A percentile compares a stretch with the other conserved stretches of the same genome.
Conservation (phyloP, 2,329 filamentous ascomycete genomes). For the Venturia nashicola region DNA sequence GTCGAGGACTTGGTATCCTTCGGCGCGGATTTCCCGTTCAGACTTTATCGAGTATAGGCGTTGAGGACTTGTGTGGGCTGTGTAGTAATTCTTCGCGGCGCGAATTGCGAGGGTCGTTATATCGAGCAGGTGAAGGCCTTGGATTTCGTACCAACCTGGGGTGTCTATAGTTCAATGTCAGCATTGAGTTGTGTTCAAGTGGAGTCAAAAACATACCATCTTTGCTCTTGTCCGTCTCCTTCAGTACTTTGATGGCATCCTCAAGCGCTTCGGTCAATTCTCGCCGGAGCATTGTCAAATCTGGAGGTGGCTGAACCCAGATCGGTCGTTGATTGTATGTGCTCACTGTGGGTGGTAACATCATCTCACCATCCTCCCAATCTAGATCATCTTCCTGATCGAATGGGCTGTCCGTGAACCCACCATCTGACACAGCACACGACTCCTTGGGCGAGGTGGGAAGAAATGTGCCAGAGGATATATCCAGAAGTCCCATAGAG, state of each 20-base stretch:
- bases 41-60: slow-evolving; percentile 76
- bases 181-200: not conserved
- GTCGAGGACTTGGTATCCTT: slow-evolving; percentile 78
- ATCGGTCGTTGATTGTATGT: slow-evolving; percentile 84
- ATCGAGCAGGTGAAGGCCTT: slow-evolving; percentile 85
- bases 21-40: slow-evolving; percentile 72
- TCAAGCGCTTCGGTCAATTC: slow-evolving; percentile 56
- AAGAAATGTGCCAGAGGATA: not conserved
- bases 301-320: slow-evolving; percentile 70
- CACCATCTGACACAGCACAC: slow-evolving; percentile 17
- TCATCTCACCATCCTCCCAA: slow-evolving; percentile 55
- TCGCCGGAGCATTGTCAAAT: slow-evolving; percentile 63
- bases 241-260: slow-evolving; percentile 55
- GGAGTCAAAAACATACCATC: not conserved
- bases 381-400: slow-evolving; percentile 35
- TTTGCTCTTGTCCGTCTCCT: slow-evolving; percentile 37
- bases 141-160: slow-evolving; percentile 70
- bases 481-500: slow-evolving; percentile 1
- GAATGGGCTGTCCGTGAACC: slow-evolving; percentile 40
- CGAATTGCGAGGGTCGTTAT: slow-evolving; percentile 91
- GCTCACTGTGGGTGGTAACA: slow-evolving; percentile 94
- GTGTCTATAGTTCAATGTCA: slow-evolving; percentile 20
- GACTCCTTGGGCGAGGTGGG: not conserved
- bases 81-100: slow-evolving; percentile 94
- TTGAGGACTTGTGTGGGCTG: slow-evolving; percentile 76